Conservation (phyloP, 75 land plant species). For the Cupressus sempervirens region DNA sequence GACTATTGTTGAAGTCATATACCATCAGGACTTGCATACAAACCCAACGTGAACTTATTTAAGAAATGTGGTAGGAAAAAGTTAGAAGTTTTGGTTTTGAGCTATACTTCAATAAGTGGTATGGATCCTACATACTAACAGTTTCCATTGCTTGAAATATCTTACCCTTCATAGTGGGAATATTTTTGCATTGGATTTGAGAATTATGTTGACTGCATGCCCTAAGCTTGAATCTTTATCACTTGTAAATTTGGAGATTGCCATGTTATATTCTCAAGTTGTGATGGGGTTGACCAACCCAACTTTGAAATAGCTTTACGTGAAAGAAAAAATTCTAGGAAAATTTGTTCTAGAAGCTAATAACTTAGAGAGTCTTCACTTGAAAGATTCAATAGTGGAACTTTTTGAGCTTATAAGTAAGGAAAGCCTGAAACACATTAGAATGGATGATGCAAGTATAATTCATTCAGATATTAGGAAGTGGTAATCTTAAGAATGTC, state of each 20-base stretch:
- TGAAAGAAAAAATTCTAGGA: conserved; percentile 62
- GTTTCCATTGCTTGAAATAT: conserved; percentile 50
- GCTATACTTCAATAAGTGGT: conserved; percentile 46
- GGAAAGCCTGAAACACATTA: conserved; percentile 47
- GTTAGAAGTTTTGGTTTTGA: conserved; percentile 54
- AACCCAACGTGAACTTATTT: conserved; percentile 61
- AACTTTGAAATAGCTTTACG: conserved; percentile 45
- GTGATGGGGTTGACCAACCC: conserved; percentile 57
- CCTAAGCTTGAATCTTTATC: conserved; percentile 57
- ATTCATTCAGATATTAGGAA: conserved; percentile 69
- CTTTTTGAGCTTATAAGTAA: conserved; percentile 65
- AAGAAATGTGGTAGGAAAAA: conserved; percentile 68
- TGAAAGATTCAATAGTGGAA: conserved; percentile 61
- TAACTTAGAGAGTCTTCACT: conserved; percentile 50
- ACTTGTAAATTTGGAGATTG: conserved; percentile 50
- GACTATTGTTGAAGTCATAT: too few relatives aligned
- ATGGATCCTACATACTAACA: conserved; percentile 67
- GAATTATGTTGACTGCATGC: conserved; percentile 65
- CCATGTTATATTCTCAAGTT: conserved; percentile 52
- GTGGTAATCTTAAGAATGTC: too few relatives aligned
- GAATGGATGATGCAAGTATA: conserved; percentile 68
- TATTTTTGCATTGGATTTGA: conserved; percentile 74
- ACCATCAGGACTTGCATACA: too few relatives aligned
- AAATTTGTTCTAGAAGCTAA: conserved; percentile 73
- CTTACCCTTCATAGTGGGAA: conserved; percentile 58